phyloP scores from a whole-genome alignment of 768 basidiomycete genomes.

The Cubamyces sp. region DNA sequence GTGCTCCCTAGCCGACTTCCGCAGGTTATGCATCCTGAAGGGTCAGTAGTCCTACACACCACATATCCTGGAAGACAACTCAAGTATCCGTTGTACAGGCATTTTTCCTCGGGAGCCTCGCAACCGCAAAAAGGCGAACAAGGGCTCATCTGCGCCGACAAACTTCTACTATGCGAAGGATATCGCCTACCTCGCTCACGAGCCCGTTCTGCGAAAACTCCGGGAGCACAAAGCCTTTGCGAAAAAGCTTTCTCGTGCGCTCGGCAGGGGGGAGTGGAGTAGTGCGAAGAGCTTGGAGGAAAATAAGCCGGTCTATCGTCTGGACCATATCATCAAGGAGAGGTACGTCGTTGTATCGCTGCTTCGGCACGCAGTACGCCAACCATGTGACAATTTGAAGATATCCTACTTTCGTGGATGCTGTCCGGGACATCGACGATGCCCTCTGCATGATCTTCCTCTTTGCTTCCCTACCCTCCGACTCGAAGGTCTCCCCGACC shows the following conservation, averaged over 20 bases:
- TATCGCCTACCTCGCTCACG: constrained; percentile 95
- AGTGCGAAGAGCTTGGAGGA: constrained; percentile 93
- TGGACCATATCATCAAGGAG: constrained; percentile 98
- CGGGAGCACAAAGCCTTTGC: constrained; percentile 98
- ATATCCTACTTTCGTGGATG: constrained; percentile 96
- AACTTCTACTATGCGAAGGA: constrained; percentile 99
- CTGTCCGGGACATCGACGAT: constrained; percentile 95
- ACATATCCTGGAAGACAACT: neutral
- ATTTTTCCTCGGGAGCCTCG: constrained; percentile 98
- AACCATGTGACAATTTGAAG: constrained; percentile 42
- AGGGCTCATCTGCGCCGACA: constrained; percentile 94
- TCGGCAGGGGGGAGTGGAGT: constrained; percentile 95
- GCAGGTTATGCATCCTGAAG: constrained; percentile 95
- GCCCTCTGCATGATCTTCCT: constrained; percentile 94
- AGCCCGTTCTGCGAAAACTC: constrained; percentile 90
- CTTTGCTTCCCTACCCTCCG: constrained; percentile 91
- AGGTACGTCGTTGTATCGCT: constrained; percentile 53
- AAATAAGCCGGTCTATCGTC: constrained; percentile 84
- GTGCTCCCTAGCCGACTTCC: constrained; percentile 95
- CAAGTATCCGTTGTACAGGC: constrained; percentile 49
- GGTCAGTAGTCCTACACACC: constrained; percentile 52
- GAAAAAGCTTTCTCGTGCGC: constrained; percentile 90
- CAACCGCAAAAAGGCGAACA: constrained; percentile 91
- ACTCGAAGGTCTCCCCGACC: constrained; percentile 75
- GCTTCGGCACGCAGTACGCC: neutral